Evolutionary conservation across 306 rosid species (phyloP).

Genomic region (Biancaea sappan): DNA sequence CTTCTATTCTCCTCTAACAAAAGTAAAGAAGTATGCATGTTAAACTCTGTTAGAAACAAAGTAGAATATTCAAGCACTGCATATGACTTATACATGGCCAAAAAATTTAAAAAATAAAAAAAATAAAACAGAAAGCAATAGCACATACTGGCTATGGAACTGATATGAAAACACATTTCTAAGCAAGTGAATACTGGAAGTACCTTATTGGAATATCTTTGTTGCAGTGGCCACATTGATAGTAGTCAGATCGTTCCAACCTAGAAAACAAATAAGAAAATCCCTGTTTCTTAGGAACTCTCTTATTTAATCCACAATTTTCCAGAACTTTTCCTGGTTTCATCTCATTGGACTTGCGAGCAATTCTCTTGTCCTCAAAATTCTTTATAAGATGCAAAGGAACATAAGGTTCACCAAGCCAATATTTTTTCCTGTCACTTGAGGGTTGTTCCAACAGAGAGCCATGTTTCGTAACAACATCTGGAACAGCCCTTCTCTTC

Average conservation of each 20-base stretch:
- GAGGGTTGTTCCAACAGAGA: slow-evolving; percentile 64
- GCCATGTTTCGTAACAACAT: slow-evolving; percentile 67
- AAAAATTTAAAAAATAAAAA: neutral
- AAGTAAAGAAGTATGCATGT: neutral
- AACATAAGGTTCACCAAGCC: slow-evolving; percentile 80
- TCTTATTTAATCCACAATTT: slow-evolving; percentile 43
- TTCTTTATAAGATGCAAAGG: slow-evolving; percentile 90
- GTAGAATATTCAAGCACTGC: neutral
- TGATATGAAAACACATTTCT: slow-evolving; percentile 19
- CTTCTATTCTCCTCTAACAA: neutral
- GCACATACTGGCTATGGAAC: neutral
- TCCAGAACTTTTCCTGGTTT: slow-evolving; percentile 54
- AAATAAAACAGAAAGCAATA: neutral
- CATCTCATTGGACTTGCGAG: slow-evolving; percentile 64
- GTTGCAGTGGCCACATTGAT: slow-evolving; percentile 84
- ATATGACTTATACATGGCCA: neutral
- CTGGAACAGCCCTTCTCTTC: slow-evolving; percentile 88
- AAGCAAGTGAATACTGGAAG: slow-evolving; percentile 10
- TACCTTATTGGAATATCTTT: slow-evolving; percentile 86
- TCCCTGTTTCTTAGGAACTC: slow-evolving; percentile 46
- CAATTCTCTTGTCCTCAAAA: slow-evolving; percentile 88
- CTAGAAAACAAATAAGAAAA: slow-evolving; percentile 83
- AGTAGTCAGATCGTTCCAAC: slow-evolving; percentile 69
- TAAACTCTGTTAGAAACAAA: neutral
- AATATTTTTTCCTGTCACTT: slow-evolving; percentile 82